phyloP scores from a whole-genome alignment of 2,329 filamentous ascomycete species.

The Penicillium olsonii region DNA sequence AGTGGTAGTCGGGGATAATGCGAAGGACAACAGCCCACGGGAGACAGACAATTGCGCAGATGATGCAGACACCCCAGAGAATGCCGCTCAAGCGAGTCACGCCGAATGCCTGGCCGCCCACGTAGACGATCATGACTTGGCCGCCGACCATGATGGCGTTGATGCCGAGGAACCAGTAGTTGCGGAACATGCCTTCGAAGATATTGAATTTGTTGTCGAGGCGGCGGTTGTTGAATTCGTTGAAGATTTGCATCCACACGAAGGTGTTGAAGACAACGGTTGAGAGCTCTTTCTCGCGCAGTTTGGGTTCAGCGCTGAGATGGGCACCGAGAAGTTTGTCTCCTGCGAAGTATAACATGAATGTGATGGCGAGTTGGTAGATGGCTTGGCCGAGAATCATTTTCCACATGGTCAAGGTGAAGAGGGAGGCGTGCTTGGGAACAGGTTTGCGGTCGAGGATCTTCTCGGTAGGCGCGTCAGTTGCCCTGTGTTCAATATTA shows the following conservation, averaged over 20 bases:
- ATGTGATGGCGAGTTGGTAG: slow-evolving; percentile 78
- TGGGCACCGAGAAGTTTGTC: slow-evolving; percentile 61
- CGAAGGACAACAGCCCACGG: slow-evolving; percentile 81
- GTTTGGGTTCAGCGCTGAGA: slow-evolving; percentile 44
- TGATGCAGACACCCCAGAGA: slow-evolving; percentile 86
- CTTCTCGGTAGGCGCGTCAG: slow-evolving; percentile 81
- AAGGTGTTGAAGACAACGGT: slow-evolving; percentile 97
- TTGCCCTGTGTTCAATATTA: slow-evolving; percentile 54
- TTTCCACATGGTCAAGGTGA: slow-evolving; percentile 96
- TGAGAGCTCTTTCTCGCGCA: slow-evolving; percentile 56
- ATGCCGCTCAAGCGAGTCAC: slow-evolving; percentile 68
- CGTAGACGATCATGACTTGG: slow-evolving; percentile 85
- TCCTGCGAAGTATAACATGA: slow-evolving; percentile 79
- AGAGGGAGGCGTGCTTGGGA: slow-evolving; percentile 71
- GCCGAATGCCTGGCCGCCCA: slow-evolving; percentile 79
- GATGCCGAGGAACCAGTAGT: slow-evolving; percentile 87
- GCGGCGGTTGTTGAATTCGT: slow-evolving; percentile 94
- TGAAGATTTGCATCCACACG: slow-evolving; percentile 99
- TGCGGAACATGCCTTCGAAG: slow-evolving; percentile 81
- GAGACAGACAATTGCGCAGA: slow-evolving; percentile 81
- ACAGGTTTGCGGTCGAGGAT: slow-evolving; percentile 80
- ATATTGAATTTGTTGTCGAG: slow-evolving; percentile 96
- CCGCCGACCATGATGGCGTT: slow-evolving; percentile 84
- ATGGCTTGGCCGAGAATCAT: slow-evolving; percentile 95
- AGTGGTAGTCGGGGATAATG: slow-evolving; percentile 71